Base-by-base conservation (phyloP, 2,329 filamentous ascomycete species). In the Exophiala alcalophila region DNA sequence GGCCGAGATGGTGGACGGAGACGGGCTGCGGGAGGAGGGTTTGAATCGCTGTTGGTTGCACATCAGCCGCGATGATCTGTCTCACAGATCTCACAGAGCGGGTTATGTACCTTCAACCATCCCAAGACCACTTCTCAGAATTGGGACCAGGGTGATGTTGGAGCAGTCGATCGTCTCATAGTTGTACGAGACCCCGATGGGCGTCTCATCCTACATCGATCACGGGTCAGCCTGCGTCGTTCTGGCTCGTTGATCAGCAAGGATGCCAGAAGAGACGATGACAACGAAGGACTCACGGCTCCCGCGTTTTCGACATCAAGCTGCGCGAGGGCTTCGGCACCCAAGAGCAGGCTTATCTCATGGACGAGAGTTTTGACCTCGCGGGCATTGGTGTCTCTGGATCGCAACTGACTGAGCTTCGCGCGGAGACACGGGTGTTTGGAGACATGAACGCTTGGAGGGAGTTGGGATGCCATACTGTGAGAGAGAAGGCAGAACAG, bases 371-470 rank as follows among this genome's bases (percentile, higher is more conserved):
- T 68, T 66, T 90, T 89, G 55, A 87, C 89, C 42, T 95, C 86
- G 47, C 81, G 77, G 3, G 86, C 74, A 46, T 74, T 78, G 36
- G 86, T 80, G 28, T 71, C 74, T 43, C 78, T 73, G 27, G 86
- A 92, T 47, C 91, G 84, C 32, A 97, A 79, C 69, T 92, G 86
- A 56, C 86, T 90, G 59, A 97, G 80, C 73, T 97, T 97, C 56
- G 85, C 87, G 57, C 77, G 74, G 28, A 96, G 75, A 66, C 87
- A 94, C 24, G 91, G 91, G 65, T 97, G 91, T 11, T 71, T 72
- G 26, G 89, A 95, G 62, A 95, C 71, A 68, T 92, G 87, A 24
- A 79, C 70, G 59, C 80, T 81, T 35, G 65, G 51, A 12, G 76
- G 75, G 21, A 77, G 63, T 40, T 60, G 43, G 55, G 62, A 61